A percentile compares a stretch with the other conserved stretches of the same genome.
Conservation (phyloP, 495 filamentous ascomycete genomes). For the Talaromyces proteolyticus region DNA sequence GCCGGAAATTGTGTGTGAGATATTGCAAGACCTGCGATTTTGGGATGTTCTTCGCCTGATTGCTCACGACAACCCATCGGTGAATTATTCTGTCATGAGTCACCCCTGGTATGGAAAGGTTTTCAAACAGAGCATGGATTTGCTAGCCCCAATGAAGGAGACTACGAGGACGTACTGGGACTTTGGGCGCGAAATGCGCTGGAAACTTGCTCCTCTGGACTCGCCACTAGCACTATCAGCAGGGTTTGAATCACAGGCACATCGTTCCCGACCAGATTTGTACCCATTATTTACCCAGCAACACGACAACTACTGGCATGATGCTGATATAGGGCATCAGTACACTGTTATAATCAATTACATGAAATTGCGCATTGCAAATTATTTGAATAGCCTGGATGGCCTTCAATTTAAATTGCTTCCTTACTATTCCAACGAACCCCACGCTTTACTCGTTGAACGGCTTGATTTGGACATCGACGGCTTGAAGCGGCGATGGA, state of each 20-base stretch:
- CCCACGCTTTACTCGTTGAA: neutral
- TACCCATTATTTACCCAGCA: too few species aligned
- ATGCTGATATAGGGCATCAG: too few species aligned
- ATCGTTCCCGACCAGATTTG: too few species aligned
- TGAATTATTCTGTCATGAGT: constrained; percentile 3
- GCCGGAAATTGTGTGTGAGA: constrained; percentile 10
- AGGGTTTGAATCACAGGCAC: too few species aligned
- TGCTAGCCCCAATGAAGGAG: constrained; percentile 1
- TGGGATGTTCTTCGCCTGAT: constrained; percentile 15
- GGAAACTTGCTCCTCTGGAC: neutral
- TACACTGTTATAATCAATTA: neutral
- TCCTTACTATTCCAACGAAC: neutral
- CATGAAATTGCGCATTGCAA: neutral
- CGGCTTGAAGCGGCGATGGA: constrained; percentile 7
- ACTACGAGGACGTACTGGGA: constrained; percentile 3
- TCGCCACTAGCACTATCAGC: neutral
- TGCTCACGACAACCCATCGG: neutral
- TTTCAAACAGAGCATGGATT: neutral
- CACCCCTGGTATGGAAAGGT: constrained; percentile 7
- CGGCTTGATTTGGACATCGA: neutral
- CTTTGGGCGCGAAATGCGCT: neutral
- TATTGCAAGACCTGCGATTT: constrained; percentile 14
- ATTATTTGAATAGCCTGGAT: neutral
- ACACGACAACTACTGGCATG: too few species aligned
- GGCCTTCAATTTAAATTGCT: neutral